A percentile compares a stretch with the other conserved stretches of the same genome.
phyloP scores from a whole-genome alignment of 1,284 basidiomycete species.

The Apiotrichum porosum region DNA sequence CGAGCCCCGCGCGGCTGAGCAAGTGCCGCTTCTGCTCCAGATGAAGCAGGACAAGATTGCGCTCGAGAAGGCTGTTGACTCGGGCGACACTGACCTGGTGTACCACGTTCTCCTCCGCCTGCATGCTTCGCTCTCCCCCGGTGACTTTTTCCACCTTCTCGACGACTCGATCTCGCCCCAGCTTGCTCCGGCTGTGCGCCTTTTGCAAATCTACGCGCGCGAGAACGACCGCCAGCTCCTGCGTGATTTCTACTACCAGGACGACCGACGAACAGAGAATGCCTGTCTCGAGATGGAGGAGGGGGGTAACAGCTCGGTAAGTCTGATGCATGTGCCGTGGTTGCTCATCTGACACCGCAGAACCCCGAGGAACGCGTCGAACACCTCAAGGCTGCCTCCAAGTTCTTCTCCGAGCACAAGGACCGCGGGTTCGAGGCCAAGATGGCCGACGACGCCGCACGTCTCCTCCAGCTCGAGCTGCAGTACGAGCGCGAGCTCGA shows the following conservation, averaged over 20 bases:
- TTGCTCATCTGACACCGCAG: too few relatives aligned
- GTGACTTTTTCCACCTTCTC: slow-evolving; percentile 89
- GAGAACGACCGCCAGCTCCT: slow-evolving; percentile 88
- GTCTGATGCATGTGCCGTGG: too few relatives aligned
- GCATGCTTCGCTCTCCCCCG: slow-evolving; percentile 74
- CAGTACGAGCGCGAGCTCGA: slow-evolving; percentile 81
- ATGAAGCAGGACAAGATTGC: slow-evolving; percentile 95
- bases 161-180: slow-evolving; percentile 72
- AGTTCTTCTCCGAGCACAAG: slow-evolving; percentile 91
- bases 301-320: slow-evolving; percentile 61
- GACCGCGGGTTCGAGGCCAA: slow-evolving; percentile 84
- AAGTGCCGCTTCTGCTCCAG: slow-evolving; percentile 81
- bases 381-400: slow-evolving; percentile 74
- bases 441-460: slow-evolving; percentile 84
- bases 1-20: slow-evolving; percentile 82
- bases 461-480: slow-evolving; percentile 73
- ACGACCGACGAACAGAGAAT: slow-evolving; percentile 88
- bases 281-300: slow-evolving; percentile 81
- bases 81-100: slow-evolving; percentile 92
- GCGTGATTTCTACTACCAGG: slow-evolving; percentile 95
- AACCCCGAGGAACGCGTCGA: slow-evolving; percentile 65
- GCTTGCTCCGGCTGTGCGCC: slow-evolving; percentile 65
- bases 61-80: slow-evolving; percentile 83
- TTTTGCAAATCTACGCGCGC: slow-evolving; percentile 81
- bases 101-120: slow-evolving; percentile 85